Evolutionary conservation across 2,329 filamentous ascomycete genomes (phyloP), one percentile per base, ranked within the genome.

Genomic region (Eurotiales sp.): DNA sequence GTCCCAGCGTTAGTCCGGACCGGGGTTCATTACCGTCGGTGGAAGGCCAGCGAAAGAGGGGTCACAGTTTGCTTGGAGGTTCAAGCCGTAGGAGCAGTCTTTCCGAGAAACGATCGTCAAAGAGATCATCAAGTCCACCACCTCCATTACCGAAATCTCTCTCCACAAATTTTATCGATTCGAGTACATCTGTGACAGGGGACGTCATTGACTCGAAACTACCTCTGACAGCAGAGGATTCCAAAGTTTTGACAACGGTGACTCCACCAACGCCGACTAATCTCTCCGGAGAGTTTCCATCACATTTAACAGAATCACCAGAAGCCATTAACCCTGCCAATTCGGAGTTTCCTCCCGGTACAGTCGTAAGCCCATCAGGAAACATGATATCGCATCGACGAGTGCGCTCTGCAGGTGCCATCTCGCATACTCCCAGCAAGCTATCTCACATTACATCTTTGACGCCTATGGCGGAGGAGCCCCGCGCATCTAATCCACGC

Each of bases 391-490:
- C 85, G 52, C 87, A 91, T 77, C 83, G 76, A 73, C 76, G 82
- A 32, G 77, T 77, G 52, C 76, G 80, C 59, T 85, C 82, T 58
- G 37, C 52, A 21, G 73, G 77, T 51, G 81, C 80, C 49, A 66
- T 72, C 36, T 70, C 69, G 45, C 69, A 84, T 56, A 79, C 79
- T 39, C 91, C 90, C 27, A 96, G 90, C 78, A 96, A 95, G 72
- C 79, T 96, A 32, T 95, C 91, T 27, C 90, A 82, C 57, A 78
- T 81, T 50, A 83, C 81, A 14, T 86, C 90, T 8, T 75, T 93
- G 47, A 88, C 90, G 3, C 88, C 90, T 7, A 87, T 85, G 0
- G 77, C 82, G 32, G 91, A 96, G 67, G 85, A 85, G 60, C 63
- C 69, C 3, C 70, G 69, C 55, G 55, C 71, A 56, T 46, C 76